Evolutionary conservation across 805 yeast species (phyloP).

Genomic region (Schwanniomyces yamadae): DNA sequence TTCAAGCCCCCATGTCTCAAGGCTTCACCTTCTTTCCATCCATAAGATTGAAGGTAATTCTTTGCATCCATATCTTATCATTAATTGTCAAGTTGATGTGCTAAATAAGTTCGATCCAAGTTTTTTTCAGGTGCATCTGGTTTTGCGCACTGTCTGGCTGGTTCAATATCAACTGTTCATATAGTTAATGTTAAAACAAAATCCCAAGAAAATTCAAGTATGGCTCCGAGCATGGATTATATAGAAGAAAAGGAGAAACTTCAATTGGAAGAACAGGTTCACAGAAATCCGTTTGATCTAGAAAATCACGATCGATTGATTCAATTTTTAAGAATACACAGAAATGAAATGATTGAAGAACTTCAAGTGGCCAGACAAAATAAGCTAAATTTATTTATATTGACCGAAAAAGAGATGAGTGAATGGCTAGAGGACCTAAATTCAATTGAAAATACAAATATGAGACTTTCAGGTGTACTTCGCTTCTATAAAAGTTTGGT

Average conservation of each 20-base stretch:
- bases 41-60: conserved; percentile 70
- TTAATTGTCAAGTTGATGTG: neutral
- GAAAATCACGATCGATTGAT: conserved; percentile 18
- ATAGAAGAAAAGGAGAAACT: conserved; percentile 3
- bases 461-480: conserved; percentile 6
- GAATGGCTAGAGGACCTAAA: conserved; percentile 21
- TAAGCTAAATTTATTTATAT: conserved; percentile 11
- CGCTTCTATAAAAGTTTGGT: conserved; percentile 16
- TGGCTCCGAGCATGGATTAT: no score
- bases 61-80: conserved; percentile 62
- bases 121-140: conserved; percentile 6
- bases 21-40: conserved; percentile 94
- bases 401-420: conserved; percentile 9
- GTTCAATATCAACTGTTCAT: no score
- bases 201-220: no score
- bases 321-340: conserved; percentile 6
- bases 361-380: conserved; percentile 9
- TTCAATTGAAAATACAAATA: conserved; percentile 8
- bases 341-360: conserved; percentile 2
- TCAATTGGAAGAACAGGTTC: conserved; percentile 9
- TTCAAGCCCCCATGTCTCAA: conserved; percentile 73
- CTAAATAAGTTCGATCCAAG: neutral
- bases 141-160: conserved; percentile 4
- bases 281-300: conserved; percentile 12
- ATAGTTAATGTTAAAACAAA: no score